Conservation (phyloP, 805 yeast species). For the Scheffersomyces ergatensis region DNA sequence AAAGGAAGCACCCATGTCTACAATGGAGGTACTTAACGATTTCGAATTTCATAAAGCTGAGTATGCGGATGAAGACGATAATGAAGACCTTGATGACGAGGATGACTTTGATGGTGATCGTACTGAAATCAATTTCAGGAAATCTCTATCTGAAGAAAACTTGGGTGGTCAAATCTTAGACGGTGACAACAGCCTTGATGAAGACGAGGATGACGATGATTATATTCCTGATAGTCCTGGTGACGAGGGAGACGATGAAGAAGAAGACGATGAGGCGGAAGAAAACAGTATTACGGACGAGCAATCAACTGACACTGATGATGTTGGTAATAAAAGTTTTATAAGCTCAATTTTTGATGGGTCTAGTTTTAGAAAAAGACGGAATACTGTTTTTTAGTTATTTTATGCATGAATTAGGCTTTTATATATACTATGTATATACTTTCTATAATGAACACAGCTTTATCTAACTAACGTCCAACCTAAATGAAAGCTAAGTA, state of each 20-base stretch:
- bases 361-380: not conserved
- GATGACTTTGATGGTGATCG: not conserved
- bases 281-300: not conserved
- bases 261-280: slow-evolving; percentile 1
- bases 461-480: no score
- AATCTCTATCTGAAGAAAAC: not conserved
- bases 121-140: not conserved
- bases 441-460: no score
- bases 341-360: not conserved
- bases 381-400: not conserved
- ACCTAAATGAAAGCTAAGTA: no score
- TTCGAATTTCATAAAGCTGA: slow-evolving; percentile 3
- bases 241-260: slow-evolving; percentile 3
- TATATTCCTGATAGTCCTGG: slow-evolving; percentile 12
- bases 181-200: not conserved
- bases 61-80: slow-evolving; percentile 6
- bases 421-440: no score
- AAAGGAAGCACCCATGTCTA: slow-evolving; percentile 7
- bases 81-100: slow-evolving; percentile 1
- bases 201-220: slow-evolving; percentile 8
- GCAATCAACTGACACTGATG: not conserved
- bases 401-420: no score
- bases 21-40: slow-evolving; percentile 1
- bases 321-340: not conserved
- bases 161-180: not conserved